These are phyloP conservation scores for Trichoderma sp. DNA, from an alignment of 2,329 filamentous ascomycete genomes.

Conservation along the genomic window DNA sequence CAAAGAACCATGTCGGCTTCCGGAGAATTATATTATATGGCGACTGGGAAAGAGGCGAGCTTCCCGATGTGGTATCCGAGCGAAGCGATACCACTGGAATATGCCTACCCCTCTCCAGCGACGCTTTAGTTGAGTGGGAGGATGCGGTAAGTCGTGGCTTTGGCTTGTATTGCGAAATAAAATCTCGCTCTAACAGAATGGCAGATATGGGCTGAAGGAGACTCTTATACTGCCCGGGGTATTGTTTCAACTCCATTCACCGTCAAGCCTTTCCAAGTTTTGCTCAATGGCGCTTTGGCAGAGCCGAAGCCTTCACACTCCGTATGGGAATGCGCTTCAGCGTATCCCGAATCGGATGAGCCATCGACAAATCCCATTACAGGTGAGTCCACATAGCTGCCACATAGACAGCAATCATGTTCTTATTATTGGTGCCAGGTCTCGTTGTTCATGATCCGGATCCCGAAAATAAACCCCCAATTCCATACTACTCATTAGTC, in stretches of 20 bases:
- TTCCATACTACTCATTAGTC: slow-evolving; percentile 56
- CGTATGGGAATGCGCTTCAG: slow-evolving; percentile 51
- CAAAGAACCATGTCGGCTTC: slow-evolving; percentile 59
- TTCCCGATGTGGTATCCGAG: slow-evolving; percentile 47
- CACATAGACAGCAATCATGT: background rate
- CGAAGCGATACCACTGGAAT: slow-evolving; percentile 50
- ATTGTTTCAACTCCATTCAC: slow-evolving; percentile 57
- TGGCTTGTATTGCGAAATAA: background rate
- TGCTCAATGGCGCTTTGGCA: slow-evolving; percentile 41
- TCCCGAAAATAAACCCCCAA: slow-evolving; percentile 33
- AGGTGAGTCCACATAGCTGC: slow-evolving; percentile 23
- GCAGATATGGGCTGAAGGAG: slow-evolving; percentile 50
- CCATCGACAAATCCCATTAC: slow-evolving; percentile 41
- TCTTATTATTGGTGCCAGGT: slow-evolving; percentile 39
- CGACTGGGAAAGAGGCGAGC: slow-evolving; percentile 42
- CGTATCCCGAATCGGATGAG: slow-evolving; percentile 45
- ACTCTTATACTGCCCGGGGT: slow-evolving; percentile 52
- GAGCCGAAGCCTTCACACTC: slow-evolving; percentile 42
- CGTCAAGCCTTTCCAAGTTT: slow-evolving; percentile 56
- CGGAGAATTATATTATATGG: slow-evolving; percentile 50
- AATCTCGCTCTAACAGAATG: slow-evolving; percentile 26
- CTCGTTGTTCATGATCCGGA: slow-evolving; percentile 49
- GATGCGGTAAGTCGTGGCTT: slow-evolving; percentile 46
- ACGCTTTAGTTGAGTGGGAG: slow-evolving; percentile 62
- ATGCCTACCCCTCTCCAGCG: slow-evolving; percentile 55